phyloP scores from a whole-genome alignment of 2,329 filamentous ascomycete genomes.

The Apiospora hydei region DNA sequence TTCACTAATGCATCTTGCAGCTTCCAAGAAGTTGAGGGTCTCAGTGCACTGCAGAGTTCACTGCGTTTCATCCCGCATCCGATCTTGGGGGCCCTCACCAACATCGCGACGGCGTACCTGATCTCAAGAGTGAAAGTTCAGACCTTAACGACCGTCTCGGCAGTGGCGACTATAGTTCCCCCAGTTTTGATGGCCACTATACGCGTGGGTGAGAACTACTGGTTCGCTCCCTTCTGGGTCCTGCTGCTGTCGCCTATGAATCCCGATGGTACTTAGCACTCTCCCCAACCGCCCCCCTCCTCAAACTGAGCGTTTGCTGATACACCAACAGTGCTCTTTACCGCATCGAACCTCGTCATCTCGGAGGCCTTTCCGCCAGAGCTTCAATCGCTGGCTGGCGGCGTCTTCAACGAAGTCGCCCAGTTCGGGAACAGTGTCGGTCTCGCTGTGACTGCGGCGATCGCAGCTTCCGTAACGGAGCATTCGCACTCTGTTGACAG shows the following conservation, averaged over 20 bases:
- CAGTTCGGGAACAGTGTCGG: slow-evolving; percentile 65
- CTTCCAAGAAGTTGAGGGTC: slow-evolving; percentile 53
- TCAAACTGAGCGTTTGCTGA: neutral
- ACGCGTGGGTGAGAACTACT: slow-evolving; percentile 56
- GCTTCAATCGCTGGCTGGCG: slow-evolving; percentile 65
- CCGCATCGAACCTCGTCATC: slow-evolving; percentile 61
- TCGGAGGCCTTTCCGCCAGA: slow-evolving; percentile 60
- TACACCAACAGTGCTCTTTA: slow-evolving; percentile 56
- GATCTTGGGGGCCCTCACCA: slow-evolving; percentile 49
- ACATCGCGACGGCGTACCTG: slow-evolving; percentile 51
- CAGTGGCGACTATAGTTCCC: slow-evolving; percentile 52
- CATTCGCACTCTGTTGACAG: slow-evolving; percentile 37
- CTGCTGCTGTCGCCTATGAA: slow-evolving; percentile 49
- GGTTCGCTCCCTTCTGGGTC: slow-evolving; percentile 54
- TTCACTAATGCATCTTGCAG: slow-evolving; percentile 32
- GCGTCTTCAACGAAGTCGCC: slow-evolving; percentile 64
- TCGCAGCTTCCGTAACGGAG: slow-evolving; percentile 53
- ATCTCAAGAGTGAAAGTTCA: slow-evolving; percentile 48
- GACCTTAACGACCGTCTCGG: slow-evolving; percentile 47
- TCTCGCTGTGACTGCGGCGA: slow-evolving; percentile 57
- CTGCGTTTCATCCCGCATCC: slow-evolving; percentile 42
- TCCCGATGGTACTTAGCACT: neutral
- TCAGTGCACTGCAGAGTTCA: slow-evolving; percentile 44
- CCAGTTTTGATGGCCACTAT: slow-evolving; percentile 63
- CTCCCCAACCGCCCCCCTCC: neutral